phyloP scores from a whole-genome alignment of 2,329 filamentous ascomycete species.

The Fusarium penzigii region DNA sequence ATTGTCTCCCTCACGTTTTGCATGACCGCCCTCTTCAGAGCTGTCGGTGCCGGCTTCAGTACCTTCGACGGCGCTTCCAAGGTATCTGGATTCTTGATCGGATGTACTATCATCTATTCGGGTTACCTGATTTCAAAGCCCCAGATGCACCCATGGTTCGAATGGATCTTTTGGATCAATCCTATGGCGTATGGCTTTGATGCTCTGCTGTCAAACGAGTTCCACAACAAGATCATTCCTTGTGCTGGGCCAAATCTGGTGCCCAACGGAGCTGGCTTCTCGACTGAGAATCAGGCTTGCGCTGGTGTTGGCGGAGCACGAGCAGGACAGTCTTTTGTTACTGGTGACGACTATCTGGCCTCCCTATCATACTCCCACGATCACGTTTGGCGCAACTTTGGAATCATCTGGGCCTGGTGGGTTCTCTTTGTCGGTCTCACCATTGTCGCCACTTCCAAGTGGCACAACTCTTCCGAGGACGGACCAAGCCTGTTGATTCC shows the following conservation, averaged over 20 bases:
- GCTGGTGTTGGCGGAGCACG: conserved; percentile 58
- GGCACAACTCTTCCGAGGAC: conserved; percentile 54
- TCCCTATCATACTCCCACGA: conserved; percentile 54
- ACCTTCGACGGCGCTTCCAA: conserved; percentile 63
- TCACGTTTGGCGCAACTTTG: conserved; percentile 62
- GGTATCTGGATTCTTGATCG: conserved; percentile 51
- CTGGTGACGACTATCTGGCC: conserved; percentile 59
- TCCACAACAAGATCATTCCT: conserved; percentile 55
- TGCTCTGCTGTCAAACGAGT: conserved; percentile 69
- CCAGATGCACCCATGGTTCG: conserved; percentile 64
- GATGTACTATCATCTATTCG: conserved; percentile 59
- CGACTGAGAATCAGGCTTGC: conserved; percentile 48
- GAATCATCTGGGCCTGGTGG: conserved; percentile 66
- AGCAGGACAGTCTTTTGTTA: conserved; percentile 49
- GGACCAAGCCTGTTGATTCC: conserved; percentile 62
- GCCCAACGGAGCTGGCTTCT: conserved; percentile 51
- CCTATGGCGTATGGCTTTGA: conserved; percentile 72
- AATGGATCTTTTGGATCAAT: conserved; percentile 65
- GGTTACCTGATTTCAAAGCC: conserved; percentile 64
- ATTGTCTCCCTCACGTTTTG: conserved; percentile 53
- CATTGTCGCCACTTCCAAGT: conserved; percentile 56
- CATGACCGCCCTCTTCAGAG: conserved; percentile 61
- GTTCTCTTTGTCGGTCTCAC: conserved; percentile 59
- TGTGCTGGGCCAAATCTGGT: conserved; percentile 53
- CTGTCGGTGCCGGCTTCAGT: conserved; percentile 54